These are phyloP conservation scores for Irpex rosettiformis DNA, from an alignment of 1,284 basidiomycete species.

Conservation along the genomic window DNA sequence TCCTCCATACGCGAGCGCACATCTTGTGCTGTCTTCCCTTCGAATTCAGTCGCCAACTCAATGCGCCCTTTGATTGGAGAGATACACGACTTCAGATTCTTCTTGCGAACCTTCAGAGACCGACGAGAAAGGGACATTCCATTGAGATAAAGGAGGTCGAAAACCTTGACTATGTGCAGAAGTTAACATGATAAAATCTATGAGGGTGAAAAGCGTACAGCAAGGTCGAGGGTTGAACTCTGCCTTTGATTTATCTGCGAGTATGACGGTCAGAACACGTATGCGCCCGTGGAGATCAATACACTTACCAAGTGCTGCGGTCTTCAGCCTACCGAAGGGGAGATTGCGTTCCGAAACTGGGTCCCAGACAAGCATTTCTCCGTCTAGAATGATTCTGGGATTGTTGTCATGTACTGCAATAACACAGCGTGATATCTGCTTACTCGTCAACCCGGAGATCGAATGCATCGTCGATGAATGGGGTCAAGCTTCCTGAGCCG, in stretches of 20 bases:
- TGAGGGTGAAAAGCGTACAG: constrained; percentile 49
- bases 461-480: constrained; percentile 75
- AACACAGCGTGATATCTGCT: constrained; percentile 26
- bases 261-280: background rate
- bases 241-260: constrained; percentile 64
- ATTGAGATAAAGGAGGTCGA: constrained; percentile 88
- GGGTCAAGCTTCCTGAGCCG: constrained; percentile 82
- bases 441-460: constrained; percentile 76
- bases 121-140: constrained; percentile 65
- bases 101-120: constrained; percentile 64
- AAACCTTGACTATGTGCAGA: constrained; percentile 76
- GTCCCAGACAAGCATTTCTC: constrained; percentile 98
- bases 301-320: constrained; percentile 72
- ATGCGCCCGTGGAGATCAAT: background rate
- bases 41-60: constrained; percentile 71
- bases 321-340: constrained; percentile 90
- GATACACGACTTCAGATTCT: constrained; percentile 62
- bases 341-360: constrained; percentile 81
- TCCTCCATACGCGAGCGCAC: constrained; percentile 76
- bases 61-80: constrained; percentile 71
- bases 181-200: background rate
- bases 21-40: constrained; percentile 76
- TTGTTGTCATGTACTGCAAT: constrained; percentile 9
- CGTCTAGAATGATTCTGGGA: constrained; percentile 83
- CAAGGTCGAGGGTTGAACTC: constrained; percentile 80